phyloP scores from a whole-genome alignment of 495 filamentous ascomycete genomes.

The Tuber brumale region DNA sequence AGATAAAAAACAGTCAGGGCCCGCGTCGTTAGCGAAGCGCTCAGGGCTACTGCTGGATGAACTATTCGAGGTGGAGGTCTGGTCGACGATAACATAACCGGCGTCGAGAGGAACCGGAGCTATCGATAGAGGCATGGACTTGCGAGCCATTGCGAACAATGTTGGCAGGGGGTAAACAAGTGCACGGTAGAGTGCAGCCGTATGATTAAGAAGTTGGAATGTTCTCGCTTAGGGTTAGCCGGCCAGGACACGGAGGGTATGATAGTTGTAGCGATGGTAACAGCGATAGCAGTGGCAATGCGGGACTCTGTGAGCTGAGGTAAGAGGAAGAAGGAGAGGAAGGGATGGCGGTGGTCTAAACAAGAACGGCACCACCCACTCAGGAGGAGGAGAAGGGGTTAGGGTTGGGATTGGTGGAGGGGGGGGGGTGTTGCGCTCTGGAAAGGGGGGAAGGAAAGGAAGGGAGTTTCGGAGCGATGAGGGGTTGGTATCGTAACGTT shows the following conservation, averaged over 20 bases:
- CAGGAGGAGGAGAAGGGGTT: slow-evolving; percentile 6
- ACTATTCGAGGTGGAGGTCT: slow-evolving; percentile 25
- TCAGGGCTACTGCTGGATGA: slow-evolving; percentile 39
- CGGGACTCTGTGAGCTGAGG: neutral
- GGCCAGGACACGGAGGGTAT: neutral
- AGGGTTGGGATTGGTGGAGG: neutral
- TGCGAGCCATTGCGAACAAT: slow-evolving; percentile 27
- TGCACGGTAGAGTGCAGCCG: neutral
- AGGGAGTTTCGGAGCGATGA: neutral
- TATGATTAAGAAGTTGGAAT: neutral
- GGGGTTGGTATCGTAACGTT: neutral
- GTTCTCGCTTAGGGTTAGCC: neutral
- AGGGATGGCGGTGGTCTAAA: neutral
- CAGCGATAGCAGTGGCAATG: neutral
- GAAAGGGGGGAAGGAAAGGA: neutral
- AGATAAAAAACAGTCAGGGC: slow-evolving; percentile 24
- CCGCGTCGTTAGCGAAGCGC: slow-evolving; percentile 27
- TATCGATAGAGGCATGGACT: slow-evolving; percentile 19
- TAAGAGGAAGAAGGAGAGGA: slow-evolving; percentile 1
- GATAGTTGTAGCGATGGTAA: neutral
- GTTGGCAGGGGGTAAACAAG: neutral
- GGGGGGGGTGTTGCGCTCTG: neutral
- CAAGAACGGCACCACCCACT: neutral
- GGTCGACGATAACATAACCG: neutral
- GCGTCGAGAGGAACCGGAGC: slow-evolving; percentile 13